Evolutionary conservation across 805 yeast genomes (phyloP).

Genomic region (Deakozyma indianensis): DNA sequence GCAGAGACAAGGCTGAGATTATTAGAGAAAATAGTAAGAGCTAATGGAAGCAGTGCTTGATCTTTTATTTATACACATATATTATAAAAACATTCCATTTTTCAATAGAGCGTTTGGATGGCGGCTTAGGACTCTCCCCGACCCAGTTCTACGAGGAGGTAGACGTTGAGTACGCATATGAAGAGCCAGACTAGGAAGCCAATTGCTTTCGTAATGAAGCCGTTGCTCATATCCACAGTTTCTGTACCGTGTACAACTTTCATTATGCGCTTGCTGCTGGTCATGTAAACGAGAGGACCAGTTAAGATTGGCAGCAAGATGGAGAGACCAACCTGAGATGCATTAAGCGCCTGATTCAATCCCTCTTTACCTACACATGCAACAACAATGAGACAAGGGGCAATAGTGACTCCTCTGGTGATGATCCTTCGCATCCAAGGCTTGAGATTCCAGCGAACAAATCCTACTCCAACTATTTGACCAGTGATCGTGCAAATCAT

Average conservation of each 20-base stretch:
- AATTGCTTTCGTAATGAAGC: constrained; percentile 36
- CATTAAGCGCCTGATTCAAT: constrained; percentile 54
- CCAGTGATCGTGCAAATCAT: constrained; percentile 90
- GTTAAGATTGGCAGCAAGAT: constrained; percentile 70
- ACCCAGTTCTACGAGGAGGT: constrained; percentile 36
- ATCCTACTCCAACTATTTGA: constrained; percentile 86
- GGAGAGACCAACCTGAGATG: constrained; percentile 77
- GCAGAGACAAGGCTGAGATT: not conserved
- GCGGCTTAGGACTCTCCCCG: constrained; percentile 23
- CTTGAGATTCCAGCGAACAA: constrained; percentile 60
- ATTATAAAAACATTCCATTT: too few species aligned
- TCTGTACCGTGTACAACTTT: constrained; percentile 7
- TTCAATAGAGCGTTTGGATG: not conserved
- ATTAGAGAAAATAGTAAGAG: not conserved
- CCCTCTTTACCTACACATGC: constrained; percentile 62
- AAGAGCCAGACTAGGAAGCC: constrained; percentile 56
- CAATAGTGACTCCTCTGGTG: constrained; percentile 63
- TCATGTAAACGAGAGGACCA: constrained; percentile 75
- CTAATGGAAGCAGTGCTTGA: not conserved
- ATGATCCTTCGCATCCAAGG: constrained; percentile 73
- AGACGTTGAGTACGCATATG: constrained; percentile 57
- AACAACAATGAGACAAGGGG: constrained; percentile 69
- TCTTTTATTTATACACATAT: not conserved
- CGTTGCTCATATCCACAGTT: constrained; percentile 31
- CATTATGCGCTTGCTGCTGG: constrained; percentile 60